These are phyloP conservation scores for Solanum hybrid DNA, from an alignment of 305 asterid species.

Conservation along the genomic window DNA sequence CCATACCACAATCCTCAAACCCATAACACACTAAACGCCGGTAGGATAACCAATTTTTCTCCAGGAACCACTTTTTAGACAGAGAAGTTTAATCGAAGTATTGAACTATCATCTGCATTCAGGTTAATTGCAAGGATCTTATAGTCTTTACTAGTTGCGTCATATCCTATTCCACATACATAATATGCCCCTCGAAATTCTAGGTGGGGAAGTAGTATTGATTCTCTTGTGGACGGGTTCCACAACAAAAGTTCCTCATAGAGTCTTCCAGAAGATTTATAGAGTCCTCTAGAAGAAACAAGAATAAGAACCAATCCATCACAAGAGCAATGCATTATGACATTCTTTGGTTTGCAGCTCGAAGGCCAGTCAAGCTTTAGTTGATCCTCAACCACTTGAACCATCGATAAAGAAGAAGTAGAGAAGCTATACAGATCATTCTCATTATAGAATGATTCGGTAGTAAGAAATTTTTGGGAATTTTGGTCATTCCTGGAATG, in stretches of 20 bases:
- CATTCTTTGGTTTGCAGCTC: neutral
- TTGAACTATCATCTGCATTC: neutral
- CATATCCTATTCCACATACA: neutral
- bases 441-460: too few relatives aligned
- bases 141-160: neutral
- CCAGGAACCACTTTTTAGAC: neutral
- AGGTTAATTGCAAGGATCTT: neutral
- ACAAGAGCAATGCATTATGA: neutral
- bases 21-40: neutral
- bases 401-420: neutral
- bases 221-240: neutral
- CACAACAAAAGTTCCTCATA: neutral
- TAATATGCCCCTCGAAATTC: neutral
- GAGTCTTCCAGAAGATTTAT: neutral
- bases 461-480: neutral
- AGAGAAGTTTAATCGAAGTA: neutral
- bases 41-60: neutral
- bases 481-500: neutral
- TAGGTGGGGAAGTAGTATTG: neutral
- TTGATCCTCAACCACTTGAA: neutral
- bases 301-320: neutral
- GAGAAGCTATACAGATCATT: too few relatives aligned
- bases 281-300: too few relatives aligned
- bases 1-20: neutral
- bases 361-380: neutral